Evolutionary conservation across 768 basidiomycete species (phyloP), one percentile per base, ranked within the genome.

Genomic region (Paxillus ammoniavirescens): DNA sequence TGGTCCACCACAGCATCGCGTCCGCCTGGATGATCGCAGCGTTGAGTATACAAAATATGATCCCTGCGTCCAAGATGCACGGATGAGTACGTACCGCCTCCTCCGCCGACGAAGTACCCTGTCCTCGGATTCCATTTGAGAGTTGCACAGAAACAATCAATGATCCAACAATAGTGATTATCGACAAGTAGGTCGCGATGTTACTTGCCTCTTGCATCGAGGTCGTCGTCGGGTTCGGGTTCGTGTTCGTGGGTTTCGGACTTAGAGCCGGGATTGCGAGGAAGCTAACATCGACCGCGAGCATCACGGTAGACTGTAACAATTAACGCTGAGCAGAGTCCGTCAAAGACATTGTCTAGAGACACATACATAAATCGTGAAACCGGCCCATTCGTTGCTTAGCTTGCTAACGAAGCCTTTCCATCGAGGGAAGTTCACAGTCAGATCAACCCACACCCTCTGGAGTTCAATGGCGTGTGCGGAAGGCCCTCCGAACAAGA

Each of bases 81-180:
- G 18, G 30, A 35, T 10, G 10, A 35, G 18, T 5, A 69, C 72
- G 54, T 42, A 78, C 77, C 18, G 75, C 74, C 17, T 77, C 75
- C 2, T 66, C 54, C 9, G 71, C 66, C 33, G 66, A 69, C 17
- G 72, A 64, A 37, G 61, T 62, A 38, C 64, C 69, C 58, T 76
- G 42, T 21, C 49, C 75, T 8, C 80, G 72, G 41, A 78, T 64
- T 7, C 45, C 45, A 28, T 42, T 37, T 5, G 53, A 44, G 9
- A 57, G 38, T 13, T 54, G 53, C 23, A 57, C 47, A 9, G 56
- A 57, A 33, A 54, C 49, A 9, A 57, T 12, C 43, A 57, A 28
- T 8, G 56, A 55, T 17, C 53, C 56, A 7, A 54, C 49, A 8
- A 55, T 35, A 36, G 40, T 54, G 10, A 57, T 17, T 8, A 47